Base-by-base conservation (phyloP, 768 basidiomycete species). In the Boletus vermiculosoides region DNA sequence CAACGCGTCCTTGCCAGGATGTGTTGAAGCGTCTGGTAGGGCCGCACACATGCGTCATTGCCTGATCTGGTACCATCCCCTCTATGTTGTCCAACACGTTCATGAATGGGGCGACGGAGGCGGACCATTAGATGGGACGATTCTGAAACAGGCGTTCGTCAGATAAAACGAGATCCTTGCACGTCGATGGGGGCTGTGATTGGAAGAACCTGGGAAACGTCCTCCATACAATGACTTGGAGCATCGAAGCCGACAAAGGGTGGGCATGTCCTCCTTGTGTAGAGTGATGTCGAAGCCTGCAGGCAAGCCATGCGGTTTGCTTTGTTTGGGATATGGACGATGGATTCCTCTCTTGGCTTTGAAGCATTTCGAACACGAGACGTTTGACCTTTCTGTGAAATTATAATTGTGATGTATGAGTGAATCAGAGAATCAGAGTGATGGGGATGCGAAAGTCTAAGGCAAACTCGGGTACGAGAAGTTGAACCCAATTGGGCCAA, bases 341-440 rank as follows among this genome's bases (percentile, higher is more conserved):
- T 0, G 72, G 70, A 5, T 73, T 63, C 57, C 73, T 67, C 16
- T 60, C 62, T 15, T 61, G 65, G 16, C 97, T 97, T 41, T 69
- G 61, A 22, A 93, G 74, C 1, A 81, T 71, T 39, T 86, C 81
- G 63, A 96, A 95, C 49, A 96, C 79, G 60, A 95, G 78, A 12
- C 94, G 86, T 56, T 87, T 87, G 73, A 98, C 97, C 79, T 93
- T 94, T 36, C 95, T 98, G 65, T 44, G 45, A 52, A 42, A 39
- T 1, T 12, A 34, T 34, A 34, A 34, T 13, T 13, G 11, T 11
- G 20, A 42, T 13, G 45, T 10, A 37, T 54, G 53, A 54, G 45
- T 28, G 28, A 28, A 6, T 28, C 5, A 28, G 28, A 28, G 28
- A 28, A 6, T 28, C 5, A 28, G 28, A 28, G 28, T 48, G 22